Evolutionary conservation across 352 stramenopile genomes (phyloP).

Genomic region (Phytopythium cucurbitacearum): DNA sequence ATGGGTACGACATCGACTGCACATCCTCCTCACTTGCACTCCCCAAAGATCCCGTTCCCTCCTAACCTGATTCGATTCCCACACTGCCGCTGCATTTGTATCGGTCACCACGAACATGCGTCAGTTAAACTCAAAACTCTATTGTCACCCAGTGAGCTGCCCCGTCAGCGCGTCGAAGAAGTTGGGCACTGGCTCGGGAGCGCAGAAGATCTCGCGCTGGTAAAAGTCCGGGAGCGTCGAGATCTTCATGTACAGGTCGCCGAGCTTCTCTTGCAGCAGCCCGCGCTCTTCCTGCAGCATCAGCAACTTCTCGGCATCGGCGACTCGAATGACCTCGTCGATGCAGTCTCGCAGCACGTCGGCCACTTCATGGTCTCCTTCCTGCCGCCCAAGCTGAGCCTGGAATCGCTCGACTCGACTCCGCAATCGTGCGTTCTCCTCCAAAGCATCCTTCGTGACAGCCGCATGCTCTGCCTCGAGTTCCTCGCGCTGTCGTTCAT

Average conservation of each 20-base stretch:
- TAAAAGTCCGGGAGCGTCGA: slow-evolving; percentile 84
- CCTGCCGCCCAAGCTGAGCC: slow-evolving; percentile 44
- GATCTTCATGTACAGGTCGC: slow-evolving; percentile 77
- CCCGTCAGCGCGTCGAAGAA: slow-evolving; percentile 80
- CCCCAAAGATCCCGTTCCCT: too few species aligned
- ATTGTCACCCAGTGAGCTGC: not conserved
- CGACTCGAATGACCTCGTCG: slow-evolving; percentile 38
- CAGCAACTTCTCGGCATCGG: slow-evolving; percentile 54
- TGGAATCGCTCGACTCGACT: slow-evolving; percentile 51
- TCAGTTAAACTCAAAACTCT: not conserved
- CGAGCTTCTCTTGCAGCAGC: slow-evolving; percentile 64
- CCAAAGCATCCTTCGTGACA: not conserved
- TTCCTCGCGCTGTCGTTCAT: slow-evolving; percentile 19
- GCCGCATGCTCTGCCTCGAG: slow-evolving; percentile 16
- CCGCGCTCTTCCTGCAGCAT: slow-evolving; percentile 63
- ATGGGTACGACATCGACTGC: too few species aligned
- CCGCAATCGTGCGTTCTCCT: slow-evolving; percentile 16
- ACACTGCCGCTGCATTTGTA: too few species aligned
- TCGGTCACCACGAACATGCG: not conserved
- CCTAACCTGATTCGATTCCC: not conserved
- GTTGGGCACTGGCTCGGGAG: slow-evolving; percentile 54
- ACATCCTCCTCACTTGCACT: too few species aligned
- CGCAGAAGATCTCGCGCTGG: slow-evolving; percentile 82
- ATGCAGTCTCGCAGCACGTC: slow-evolving; percentile 54
- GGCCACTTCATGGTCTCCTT: slow-evolving; percentile 46